Percentiles rank a stretch among this genome's conserved stretches.
These are phyloP conservation scores for Eimeria tenella DNA, from an alignment of 169 alveolate species.

Conservation along the genomic window DNA sequence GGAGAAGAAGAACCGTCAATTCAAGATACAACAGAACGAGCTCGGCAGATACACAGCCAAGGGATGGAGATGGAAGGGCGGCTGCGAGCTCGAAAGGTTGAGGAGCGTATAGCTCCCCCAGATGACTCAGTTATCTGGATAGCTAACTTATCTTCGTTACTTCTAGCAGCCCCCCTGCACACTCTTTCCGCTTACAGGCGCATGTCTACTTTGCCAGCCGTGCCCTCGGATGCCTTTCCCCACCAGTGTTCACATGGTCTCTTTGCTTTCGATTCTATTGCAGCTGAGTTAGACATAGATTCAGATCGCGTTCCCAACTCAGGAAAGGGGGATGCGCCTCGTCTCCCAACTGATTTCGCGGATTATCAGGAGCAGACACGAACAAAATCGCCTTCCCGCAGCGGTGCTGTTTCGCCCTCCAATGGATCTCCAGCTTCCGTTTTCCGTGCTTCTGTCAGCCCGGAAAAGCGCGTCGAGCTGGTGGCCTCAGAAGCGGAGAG, in stretches of 20 bases:
- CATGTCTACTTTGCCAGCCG: neutral
- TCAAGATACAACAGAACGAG: conserved; percentile 1
- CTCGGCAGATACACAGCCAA: neutral
- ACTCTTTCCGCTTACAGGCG: neutral
- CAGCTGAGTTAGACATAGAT: neutral
- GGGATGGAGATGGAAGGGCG: neutral
- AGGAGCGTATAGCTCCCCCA: neutral
- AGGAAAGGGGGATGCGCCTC: neutral
- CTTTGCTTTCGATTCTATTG: conserved; percentile 26
- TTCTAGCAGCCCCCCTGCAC: conserved; percentile 19
- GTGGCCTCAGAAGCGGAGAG: neutral
- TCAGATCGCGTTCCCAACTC: neutral
- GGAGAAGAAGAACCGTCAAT: neutral
- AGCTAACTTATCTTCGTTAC: neutral
- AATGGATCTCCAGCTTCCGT: neutral
- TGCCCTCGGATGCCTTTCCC: neutral
- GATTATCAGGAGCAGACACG: too few relatives aligned
- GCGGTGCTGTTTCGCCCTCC: too few relatives aligned
- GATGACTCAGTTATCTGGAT: neutral
- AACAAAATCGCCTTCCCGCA: too few relatives aligned
- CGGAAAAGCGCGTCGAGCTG: neutral
- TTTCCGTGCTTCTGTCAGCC: neutral
- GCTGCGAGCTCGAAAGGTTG: neutral
- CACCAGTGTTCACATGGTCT: neutral
- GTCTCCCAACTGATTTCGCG: too few relatives aligned